Evolutionary conservation across 176 grass and related monocot species (phyloP), one percentile per base, ranked within the genome.

Genomic region (Triticum dicoccoides): DNA sequence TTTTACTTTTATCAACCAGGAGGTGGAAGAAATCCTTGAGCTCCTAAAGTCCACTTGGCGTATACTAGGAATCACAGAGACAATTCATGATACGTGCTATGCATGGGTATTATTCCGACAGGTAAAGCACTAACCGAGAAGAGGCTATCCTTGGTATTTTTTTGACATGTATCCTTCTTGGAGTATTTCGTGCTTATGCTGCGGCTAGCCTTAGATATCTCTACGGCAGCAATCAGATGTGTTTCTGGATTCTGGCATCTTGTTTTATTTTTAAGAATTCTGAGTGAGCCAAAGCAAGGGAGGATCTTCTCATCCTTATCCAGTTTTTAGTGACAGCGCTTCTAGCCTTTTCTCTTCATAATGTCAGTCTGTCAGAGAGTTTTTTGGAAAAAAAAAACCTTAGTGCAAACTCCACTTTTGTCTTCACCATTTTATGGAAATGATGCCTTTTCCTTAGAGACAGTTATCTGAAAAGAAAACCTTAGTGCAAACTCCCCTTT

Each of bases 101-200:
- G 90, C 90, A 89, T 98, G 97, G 97, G 94, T 98, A 74, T 96
- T 98, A 80, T 98, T 98, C 87, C 94, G 92, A 37, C 97, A 98
- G 94, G 97, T 98, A 92, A 87, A 85, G 58, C 30, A n/a, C 65
- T 64, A 68, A 68, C 51, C 4, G 52, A 76, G 27, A 76, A 78
- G 66, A 73, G 10, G 41, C 34, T 84, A 83, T 24, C 34, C 18
- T 58, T 58, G 54, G 18, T 58, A 21, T 59, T 59, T 59, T 59
- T 59, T 59, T 59, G 6, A 21, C 56, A 59, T 56, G 14, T 69
- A 69, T 70, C 65, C 32, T 68, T 51, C 23, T 70, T 83, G 44
- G 20, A 73, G 62, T 88, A 89, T 85, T 85, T 13, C 13, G 21
- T 62, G 38, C 32, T 65, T 29, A 5, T 41, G 42, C 44, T 73